These are phyloP conservation scores for Aristolochia fimbriata DNA, from an alignment of 164 flowering plant species.

Conservation along the genomic window DNA sequence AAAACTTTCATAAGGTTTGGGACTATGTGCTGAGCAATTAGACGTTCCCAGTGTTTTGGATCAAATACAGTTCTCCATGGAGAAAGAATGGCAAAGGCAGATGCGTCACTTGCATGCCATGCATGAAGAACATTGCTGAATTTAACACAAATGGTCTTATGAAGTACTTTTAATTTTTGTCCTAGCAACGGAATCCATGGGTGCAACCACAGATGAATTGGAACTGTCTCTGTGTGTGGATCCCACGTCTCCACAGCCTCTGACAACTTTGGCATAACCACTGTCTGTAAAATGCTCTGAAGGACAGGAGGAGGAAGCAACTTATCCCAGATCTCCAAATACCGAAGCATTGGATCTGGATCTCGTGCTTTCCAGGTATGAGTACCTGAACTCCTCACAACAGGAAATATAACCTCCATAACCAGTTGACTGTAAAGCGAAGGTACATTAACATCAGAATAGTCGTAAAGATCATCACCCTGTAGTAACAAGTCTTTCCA, in stretches of 20 bases:
- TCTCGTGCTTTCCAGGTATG: conserved; percentile 85
- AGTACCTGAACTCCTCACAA: conserved; percentile 70
- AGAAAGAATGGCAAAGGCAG: conserved; percentile 68
- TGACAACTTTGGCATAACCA: conserved; percentile 71
- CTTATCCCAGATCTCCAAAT: conserved; percentile 75
- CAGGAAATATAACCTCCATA: conserved; percentile 75
- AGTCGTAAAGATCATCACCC: conserved; percentile 40
- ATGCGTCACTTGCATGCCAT: conserved; percentile 89
- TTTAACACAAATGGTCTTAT: conserved; percentile 55
- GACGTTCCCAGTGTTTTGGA: conserved; percentile 74
- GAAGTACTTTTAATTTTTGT: conserved; percentile 55
- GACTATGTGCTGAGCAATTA: conserved; percentile 61
- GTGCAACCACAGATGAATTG: conserved; percentile 89
- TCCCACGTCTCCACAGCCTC: conserved; percentile 83
- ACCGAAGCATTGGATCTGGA: conserved; percentile 80
- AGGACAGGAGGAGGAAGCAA: conserved; percentile 56
- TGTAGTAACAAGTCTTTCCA: conserved; percentile 70
- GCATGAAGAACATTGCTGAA: conserved; percentile 73
- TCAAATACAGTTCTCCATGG: conserved; percentile 96
- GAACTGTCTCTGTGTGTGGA: conserved; percentile 71
- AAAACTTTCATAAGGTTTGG: conserved; percentile 59
- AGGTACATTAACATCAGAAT: conserved; percentile 24
- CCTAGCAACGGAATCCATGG: conserved; percentile 87
- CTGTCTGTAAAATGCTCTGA: conserved; percentile 45
- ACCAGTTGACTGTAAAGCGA: conserved; percentile 62